A percentile compares a stretch with the other conserved stretches of the same genome.
Evolutionary conservation across 225 moss, liverwort and hornwort genomes (phyloP).

Genomic region (Marchantia paleacea): DNA sequence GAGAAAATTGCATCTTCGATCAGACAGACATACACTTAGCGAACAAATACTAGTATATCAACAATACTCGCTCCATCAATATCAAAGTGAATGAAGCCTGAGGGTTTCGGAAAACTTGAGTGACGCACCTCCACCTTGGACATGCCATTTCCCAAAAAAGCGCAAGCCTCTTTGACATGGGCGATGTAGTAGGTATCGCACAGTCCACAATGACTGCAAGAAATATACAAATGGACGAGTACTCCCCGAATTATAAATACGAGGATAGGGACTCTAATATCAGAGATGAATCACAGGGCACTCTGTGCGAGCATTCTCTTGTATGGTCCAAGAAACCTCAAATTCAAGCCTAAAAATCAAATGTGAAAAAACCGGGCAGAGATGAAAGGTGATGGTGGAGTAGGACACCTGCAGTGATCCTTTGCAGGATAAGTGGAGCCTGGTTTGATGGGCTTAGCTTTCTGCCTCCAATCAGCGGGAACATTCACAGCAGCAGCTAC

Average conservation of each 20-base stretch:
- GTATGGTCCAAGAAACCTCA: neutral
- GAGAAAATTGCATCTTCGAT: constrained; percentile 4
- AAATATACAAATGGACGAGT: constrained; percentile 1
- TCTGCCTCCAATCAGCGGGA: constrained; percentile 65
- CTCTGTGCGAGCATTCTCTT: neutral
- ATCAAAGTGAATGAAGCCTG: neutral
- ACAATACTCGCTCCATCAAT: neutral
- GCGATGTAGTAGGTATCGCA: constrained; percentile 97
- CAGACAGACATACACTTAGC: neutral
- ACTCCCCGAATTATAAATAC: neutral
- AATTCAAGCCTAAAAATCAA: neutral
- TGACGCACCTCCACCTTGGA: constrained; percentile 81
- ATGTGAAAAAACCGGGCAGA: neutral
- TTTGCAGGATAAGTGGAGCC: constrained; percentile 86
- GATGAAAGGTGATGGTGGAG: neutral
- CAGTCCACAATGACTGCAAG: constrained; percentile 91
- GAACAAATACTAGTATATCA: neutral
- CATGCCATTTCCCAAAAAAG: constrained; percentile 92
- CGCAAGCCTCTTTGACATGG: constrained; percentile 88
- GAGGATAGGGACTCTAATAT: neutral
- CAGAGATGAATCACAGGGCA: neutral
- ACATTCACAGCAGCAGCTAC: constrained; percentile 52
- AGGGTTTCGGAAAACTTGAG: neutral
- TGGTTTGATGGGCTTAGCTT: constrained; percentile 75
- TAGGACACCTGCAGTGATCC: constrained; percentile 74